A percentile compares a stretch with the other conserved stretches of the same genome.
Conservation (phyloP, 805 yeast species). For the Teunomyces cretensis region DNA sequence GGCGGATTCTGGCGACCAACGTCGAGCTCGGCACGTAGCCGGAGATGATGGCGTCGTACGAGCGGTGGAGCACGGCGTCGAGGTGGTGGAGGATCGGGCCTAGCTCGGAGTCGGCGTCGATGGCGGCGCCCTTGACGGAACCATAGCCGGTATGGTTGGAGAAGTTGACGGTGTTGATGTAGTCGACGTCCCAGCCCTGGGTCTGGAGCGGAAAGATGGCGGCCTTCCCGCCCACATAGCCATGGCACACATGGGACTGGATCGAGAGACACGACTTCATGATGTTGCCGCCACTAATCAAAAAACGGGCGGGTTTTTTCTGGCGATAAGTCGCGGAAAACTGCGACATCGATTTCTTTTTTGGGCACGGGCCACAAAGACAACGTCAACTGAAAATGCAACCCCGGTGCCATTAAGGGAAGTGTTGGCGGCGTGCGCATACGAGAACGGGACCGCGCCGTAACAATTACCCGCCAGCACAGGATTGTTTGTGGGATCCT, state of each 20-base stretch:
- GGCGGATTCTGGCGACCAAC: conserved; percentile 38
- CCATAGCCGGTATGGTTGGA: conserved; percentile 77
- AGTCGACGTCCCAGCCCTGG: conserved; percentile 70
- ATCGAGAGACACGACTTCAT: conserved; percentile 45
- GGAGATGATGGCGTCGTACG: conserved; percentile 58
- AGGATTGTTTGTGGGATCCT: too few species aligned
- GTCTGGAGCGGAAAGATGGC: conserved; percentile 64
- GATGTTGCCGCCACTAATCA: too few species aligned
- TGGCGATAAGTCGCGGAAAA: too few species aligned
- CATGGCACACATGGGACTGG: conserved; percentile 73
- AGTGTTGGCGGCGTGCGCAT: too few species aligned
- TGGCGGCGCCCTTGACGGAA: conserved; percentile 47
- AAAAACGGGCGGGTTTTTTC: too few species aligned
- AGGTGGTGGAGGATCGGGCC: conserved; percentile 8
- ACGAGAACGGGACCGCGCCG: too few species aligned
- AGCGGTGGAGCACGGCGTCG: conserved; percentile 4
- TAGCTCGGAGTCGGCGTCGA: conserved; percentile 14
- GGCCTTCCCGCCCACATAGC: conserved; percentile 71
- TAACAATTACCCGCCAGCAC: too few species aligned
- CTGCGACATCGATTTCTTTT: too few species aligned
- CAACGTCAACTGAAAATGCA: too few species aligned
- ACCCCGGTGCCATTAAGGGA: too few species aligned
- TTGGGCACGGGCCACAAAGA: too few species aligned
- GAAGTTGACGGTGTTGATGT: conserved; percentile 61
- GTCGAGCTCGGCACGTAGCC: conserved; percentile 67